Evolutionary conservation across 2,329 filamentous ascomycete genomes (phyloP), one percentile per base, ranked within the genome.

Genomic region (Peltaster fructicola): DNA sequence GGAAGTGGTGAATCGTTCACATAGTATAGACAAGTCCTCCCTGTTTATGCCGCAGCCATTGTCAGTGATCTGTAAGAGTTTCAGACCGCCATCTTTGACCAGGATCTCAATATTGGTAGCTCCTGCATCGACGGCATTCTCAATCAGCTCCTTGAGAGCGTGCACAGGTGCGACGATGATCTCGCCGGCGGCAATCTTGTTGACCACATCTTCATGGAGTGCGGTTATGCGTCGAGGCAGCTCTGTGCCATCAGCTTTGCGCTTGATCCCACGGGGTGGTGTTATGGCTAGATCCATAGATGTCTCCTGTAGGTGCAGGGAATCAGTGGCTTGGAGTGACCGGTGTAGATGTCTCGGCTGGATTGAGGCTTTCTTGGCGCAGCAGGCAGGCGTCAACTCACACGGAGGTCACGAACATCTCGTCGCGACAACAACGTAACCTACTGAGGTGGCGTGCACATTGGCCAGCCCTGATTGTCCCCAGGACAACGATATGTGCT

Each of bases 161-260:
- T 98, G 81, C 14, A 93, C 82, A 0, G 88, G 90, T 2, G 88
- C 85, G 23, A 98, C 82, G 32, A 98, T 98, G 41, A 98, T 98
- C 51, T 98, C 88, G 11, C 88, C 88, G 0, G 88, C 88, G 1
- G 88, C 88, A 38, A 98, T 98, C 51, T 95, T 98, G 60, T 95
- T 98, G 37, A 98, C 78, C 12, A 98, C 88, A 55, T 88, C 76
- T 34, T 78, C 73, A 43, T 91, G 79, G 14, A 98, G 65, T 8
- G 85, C 77, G 73, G 91, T 52, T 39, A 67, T 67, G 15, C 59
- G 45, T 25, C 54, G 49, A 18, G 50, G 52, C 14, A 50, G 41
- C n/a, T 47, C 42, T 17, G 41, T 34, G 23, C 44, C 40, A 24
- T 44, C 39, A 5, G 41, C 45, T 27, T 46, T 49, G 18, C 47